Conservation (phyloP, 495 filamentous ascomycete genomes). For the Xylaria scruposa region DNA sequence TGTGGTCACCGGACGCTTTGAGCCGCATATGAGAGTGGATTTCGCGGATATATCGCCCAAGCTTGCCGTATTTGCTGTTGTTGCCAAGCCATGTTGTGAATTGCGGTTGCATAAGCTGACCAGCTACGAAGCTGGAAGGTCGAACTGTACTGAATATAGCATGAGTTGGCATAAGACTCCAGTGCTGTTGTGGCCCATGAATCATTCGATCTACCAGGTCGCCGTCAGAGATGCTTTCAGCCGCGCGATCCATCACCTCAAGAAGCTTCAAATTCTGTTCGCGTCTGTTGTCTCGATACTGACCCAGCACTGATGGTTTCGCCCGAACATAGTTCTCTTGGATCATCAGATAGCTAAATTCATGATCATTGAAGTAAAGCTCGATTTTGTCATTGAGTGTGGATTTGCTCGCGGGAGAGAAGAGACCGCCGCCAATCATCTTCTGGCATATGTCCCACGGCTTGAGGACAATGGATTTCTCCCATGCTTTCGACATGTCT, state of each 20-base stretch:
- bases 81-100: slow-evolving; percentile 95
- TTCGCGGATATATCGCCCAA: slow-evolving; percentile 86
- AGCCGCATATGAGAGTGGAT: slow-evolving; percentile 98
- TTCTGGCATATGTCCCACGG: slow-evolving; percentile 98
- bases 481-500: slow-evolving; percentile 95
- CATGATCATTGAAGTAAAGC: slow-evolving; percentile 98
- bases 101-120: slow-evolving; percentile 64
- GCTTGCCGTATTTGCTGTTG: slow-evolving; percentile 89
- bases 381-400: slow-evolving; percentile 97
- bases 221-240: slow-evolving; percentile 94
- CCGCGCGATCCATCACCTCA: slow-evolving; percentile 84
- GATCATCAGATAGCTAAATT: slow-evolving; percentile 95
- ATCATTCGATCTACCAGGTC: slow-evolving; percentile 98
- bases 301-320: slow-evolving; percentile 67
- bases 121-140: slow-evolving; percentile 88
- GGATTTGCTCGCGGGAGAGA: slow-evolving; percentile 76
- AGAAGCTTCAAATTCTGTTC: slow-evolving; percentile 79
- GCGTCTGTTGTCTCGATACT: slow-evolving; percentile 59
- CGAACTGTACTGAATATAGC: slow-evolving; percentile 95
- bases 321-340: slow-evolving; percentile 96
- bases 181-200: slow-evolving; percentile 96
- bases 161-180: slow-evolving; percentile 97
- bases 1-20: slow-evolving; percentile 85
- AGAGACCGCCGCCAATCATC: slow-evolving; percentile 87
- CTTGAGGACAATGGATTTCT: slow-evolving; percentile 95